Percentiles rank a stretch among this genome's conserved stretches.
Evolutionary conservation across 768 basidiomycete genomes (phyloP).

Genomic region (Boletus sensibilis): DNA sequence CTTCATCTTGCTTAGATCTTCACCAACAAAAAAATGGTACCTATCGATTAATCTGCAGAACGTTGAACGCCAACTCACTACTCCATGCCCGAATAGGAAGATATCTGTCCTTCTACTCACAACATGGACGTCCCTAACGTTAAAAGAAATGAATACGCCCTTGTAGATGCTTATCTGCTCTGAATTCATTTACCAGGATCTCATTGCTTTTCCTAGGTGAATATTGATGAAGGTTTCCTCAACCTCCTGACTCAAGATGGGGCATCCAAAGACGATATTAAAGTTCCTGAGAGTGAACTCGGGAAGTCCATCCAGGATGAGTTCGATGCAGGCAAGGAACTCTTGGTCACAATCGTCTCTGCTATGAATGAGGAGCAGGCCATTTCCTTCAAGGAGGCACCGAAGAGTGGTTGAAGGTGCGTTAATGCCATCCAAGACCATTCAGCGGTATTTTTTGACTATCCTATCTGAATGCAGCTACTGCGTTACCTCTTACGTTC

Average conservation of each 20-base stretch:
- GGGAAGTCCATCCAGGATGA: constrained; percentile 65
- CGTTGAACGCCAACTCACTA: neutral
- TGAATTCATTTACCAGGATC: neutral
- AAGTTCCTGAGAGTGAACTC: constrained; percentile 81
- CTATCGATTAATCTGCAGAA: constrained; percentile 20
- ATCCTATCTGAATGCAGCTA: neutral
- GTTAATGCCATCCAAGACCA: neutral
- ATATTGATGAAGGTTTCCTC: constrained; percentile 93
- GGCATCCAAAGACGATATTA: constrained; percentile 87
- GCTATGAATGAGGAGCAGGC: constrained; percentile 95
- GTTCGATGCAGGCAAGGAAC: constrained; percentile 87
- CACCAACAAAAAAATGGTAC: constrained; percentile 93
- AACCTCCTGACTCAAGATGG: constrained; percentile 90
- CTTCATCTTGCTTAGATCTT: constrained; percentile 69
- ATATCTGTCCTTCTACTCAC: constrained; percentile 95
- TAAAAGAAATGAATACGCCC: constrained; percentile 81
- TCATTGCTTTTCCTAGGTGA: constrained; percentile 47
- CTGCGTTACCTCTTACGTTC: neutral
- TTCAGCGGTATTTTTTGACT: neutral
- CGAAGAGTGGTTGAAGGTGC: constrained; percentile 47
- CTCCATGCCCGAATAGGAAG: constrained; percentile 56
- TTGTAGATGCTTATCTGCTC: constrained; percentile 48
- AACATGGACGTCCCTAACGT: constrained; percentile 99
- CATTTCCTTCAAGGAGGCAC: constrained; percentile 87
- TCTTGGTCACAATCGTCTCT: constrained; percentile 79